Evolutionary conservation across 495 filamentous ascomycete species (phyloP), one percentile per base, ranked within the genome.

Genomic region (Talaromyces nanjingensis): DNA sequence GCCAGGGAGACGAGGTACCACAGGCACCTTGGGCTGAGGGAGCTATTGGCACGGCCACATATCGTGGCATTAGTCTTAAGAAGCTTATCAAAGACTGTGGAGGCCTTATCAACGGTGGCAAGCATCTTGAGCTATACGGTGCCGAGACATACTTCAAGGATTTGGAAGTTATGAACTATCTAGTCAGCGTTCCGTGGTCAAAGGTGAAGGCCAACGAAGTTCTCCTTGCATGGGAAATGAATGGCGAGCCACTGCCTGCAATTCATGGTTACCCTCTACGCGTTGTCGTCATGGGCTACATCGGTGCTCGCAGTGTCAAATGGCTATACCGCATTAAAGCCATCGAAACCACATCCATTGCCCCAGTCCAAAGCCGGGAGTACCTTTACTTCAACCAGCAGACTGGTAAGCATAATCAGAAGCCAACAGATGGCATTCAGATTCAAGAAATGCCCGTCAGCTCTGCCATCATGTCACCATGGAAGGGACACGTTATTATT

Each of bases 161-260:
- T 67, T 76, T 81, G 27, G 70, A 85, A 25, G 81, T 83, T 5
- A 79, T 79, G 70, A 89, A 89, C 71, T 90, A 89, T 66, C 75
- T 80, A 49, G 84, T 89, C 37, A 82, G 77, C 45, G 82, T 88
- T 1, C 87, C 87, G 0, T 86, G 79, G 76, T 80, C 81, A 14
- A 89, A 89, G 71, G 86, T 88, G 34, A 85, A 83, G 66, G 71
- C 74, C 11, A 77, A 88, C 67, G 87, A 91, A 65, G 87, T 89
- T 25, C 76, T 90, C 62, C 79, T 89, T 3, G 86, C 84, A 0
- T 89, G 83, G 83, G 87, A 88, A 65, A 88, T 89, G 87, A 90
- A 91, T 59, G 87, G 83, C 31, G 73, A 86, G 63, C 83, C 84
- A 0, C 76, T 91, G 1, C 87, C 87, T 1, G 82, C 79, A 63